Base-by-base conservation (phyloP, 2,329 filamentous ascomycete species). In the Daldinia sp. region DNA sequence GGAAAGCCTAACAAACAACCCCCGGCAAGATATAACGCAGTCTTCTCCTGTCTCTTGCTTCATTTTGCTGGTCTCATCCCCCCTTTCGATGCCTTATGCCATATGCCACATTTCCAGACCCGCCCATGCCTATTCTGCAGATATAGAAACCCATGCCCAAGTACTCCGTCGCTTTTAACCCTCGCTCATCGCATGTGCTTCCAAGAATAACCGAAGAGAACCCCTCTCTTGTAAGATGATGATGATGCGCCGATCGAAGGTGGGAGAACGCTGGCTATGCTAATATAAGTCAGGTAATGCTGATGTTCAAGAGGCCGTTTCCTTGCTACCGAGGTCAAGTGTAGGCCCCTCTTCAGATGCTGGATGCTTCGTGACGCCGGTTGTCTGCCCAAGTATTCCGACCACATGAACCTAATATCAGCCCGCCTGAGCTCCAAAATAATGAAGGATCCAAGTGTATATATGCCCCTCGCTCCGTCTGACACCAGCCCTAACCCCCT, bases 391-490 rank as follows among this genome's bases (percentile, higher is more conserved):
- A 60, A 60, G 63, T 68, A 67, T 67, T 63, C 60, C 64, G 44
- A 71, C 66, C 71, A 66, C 55, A 64, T 72, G 65, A 68, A 69
- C 68, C 68, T 62, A 69, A 68, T 63, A 62, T 64, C 71, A 72
- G 66, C 71, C 71, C 51, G 68, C 70, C 70, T 51, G 53, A 69
- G 65, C 63, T 68, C 70, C 68, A 56, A 58, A 60, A 62, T 63
- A 68, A 72, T 60, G 68, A 72, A 71, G 63, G 68, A 70, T 69
- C 68, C 70, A 63, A 63, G 59, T 71, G 55, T 71, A 63, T 71
- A 71, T 71, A 72, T 72, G 53, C 61, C 59, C 42, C 37, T 63
- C 57, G 28, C 55, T 65, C 63, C 60, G 55, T 68, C 63, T 66
- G 65, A 68, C 68, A 71, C 71, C 69, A 26, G 59, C 51, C 61